Evolutionary conservation across 768 basidiomycete species (phyloP).

Genomic region (Rhodotorula toruloides): DNA sequence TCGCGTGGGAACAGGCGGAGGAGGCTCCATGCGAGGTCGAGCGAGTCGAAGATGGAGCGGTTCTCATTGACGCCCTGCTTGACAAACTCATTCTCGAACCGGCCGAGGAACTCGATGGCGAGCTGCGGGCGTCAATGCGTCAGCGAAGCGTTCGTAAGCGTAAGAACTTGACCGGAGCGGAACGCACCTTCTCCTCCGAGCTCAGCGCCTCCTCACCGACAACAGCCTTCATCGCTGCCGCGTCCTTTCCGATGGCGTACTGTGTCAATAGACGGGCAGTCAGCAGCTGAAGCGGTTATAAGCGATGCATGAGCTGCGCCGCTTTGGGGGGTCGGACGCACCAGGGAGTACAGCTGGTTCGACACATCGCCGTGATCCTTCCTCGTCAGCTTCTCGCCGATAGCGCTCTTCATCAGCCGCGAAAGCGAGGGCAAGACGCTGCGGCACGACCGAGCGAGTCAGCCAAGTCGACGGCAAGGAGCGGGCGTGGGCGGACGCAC

Average conservation of each 20-base stretch:
- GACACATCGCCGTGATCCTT: constrained; percentile 99
- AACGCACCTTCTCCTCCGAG: constrained; percentile 70
- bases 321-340: no score
- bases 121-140: constrained; percentile 48
- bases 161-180: not conserved
- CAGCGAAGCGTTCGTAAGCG: not conserved
- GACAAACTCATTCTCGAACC: constrained; percentile 96
- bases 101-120: constrained; percentile 92
- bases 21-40: constrained; percentile 94
- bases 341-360: constrained; percentile 57
- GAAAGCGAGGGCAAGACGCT: constrained; percentile 90
- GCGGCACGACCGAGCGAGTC: not conserved
- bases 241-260: constrained; percentile 92
- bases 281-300: constrained; percentile 68
- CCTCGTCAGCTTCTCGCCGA: constrained; percentile 92
- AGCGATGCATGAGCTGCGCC: no score
- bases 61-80: constrained; percentile 95
- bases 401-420: constrained; percentile 99
- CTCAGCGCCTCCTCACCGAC: constrained; percentile 97
- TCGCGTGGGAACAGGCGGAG: constrained; percentile 98
- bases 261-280: not conserved
- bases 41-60: constrained; percentile 90
- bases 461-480: not conserved
- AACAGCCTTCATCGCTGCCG: constrained; percentile 95
- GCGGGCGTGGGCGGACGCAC: not conserved